Conservation (phyloP, 1,284 basidiomycete genomes). For the Sanghuangporus sanghuang region DNA sequence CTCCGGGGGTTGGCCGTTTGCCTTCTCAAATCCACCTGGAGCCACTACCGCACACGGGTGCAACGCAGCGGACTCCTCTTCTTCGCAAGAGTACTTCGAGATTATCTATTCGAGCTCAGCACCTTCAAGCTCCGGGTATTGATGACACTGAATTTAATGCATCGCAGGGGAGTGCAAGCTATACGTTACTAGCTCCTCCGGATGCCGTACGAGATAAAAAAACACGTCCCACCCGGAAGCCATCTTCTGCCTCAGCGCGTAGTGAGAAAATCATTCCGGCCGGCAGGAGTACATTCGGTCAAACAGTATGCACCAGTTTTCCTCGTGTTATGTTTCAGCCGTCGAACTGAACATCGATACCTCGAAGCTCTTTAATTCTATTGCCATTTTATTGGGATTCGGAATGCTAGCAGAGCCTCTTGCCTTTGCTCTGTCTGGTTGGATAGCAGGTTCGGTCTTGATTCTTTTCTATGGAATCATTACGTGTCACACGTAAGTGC, state of each 20-base stretch:
- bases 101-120: slow-evolving; percentile 23
- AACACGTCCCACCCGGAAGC: not conserved
- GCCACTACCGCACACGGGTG: not conserved
- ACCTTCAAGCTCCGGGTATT: slow-evolving; percentile 21
- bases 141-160: slow-evolving; percentile 9
- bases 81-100: slow-evolving; percentile 35
- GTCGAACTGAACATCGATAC: not conserved
- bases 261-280: slow-evolving; percentile 25
- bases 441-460: slow-evolving; percentile 72
- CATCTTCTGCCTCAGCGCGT: slow-evolving; percentile 17
- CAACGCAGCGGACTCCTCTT: slow-evolving; percentile 35
- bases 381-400: slow-evolving; percentile 82
- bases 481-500: slow-evolving; percentile 81
- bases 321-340: not conserved
- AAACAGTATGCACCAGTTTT: slow-evolving; percentile 54
- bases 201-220: not conserved
- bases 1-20: not conserved
- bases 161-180: not conserved
- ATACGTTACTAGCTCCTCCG: slow-evolving; percentile 1
- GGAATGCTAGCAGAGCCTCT: slow-evolving; percentile 88
- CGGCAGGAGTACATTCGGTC: slow-evolving; percentile 74
- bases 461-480: slow-evolving; percentile 76
- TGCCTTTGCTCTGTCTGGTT: slow-evolving; percentile 84
- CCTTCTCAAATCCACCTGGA: slow-evolving; percentile 3
- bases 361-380: slow-evolving; percentile 81